Percentiles rank a stretch among this genome's conserved stretches.
Evolutionary conservation across 768 basidiomycete genomes (phyloP).

Genomic region (Russula sp.): DNA sequence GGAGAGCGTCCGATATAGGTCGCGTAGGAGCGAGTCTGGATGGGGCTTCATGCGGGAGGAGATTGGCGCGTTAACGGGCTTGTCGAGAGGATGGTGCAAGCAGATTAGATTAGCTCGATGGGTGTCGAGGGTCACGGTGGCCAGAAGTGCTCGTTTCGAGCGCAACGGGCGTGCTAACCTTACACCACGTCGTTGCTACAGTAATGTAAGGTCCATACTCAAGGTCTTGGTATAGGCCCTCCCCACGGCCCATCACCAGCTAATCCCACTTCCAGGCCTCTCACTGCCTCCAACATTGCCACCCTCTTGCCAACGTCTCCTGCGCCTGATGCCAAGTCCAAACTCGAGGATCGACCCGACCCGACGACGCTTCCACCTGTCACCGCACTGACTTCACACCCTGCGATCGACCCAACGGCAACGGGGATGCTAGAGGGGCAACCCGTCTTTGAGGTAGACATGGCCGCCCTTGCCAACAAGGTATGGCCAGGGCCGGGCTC

Average conservation of each 20-base stretch:
- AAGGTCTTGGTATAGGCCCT: conserved; percentile 31
- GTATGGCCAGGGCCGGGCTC: conserved; percentile 90
- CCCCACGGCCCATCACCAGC: conserved; percentile 61
- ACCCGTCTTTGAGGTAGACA: conserved; percentile 80
- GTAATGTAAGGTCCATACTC: background rate
- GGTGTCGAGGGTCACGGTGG: no score
- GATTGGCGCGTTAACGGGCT: no score
- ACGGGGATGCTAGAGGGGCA: conserved; percentile 66
- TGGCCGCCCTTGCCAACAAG: conserved; percentile 69
- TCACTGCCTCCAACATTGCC: conserved; percentile 19
- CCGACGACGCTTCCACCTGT: conserved; percentile 58
- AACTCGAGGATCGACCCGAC: conserved; percentile 51
- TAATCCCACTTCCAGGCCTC: conserved; percentile 20
- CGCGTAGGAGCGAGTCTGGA: no score
- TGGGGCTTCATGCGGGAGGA: no score
- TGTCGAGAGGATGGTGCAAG: no score
- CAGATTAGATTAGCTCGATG: no score
- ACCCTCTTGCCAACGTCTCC: conserved; percentile 4
- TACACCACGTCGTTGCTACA: no score
- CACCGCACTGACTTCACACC: conserved; percentile 72
- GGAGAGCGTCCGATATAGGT: no score
- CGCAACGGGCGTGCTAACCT: no score
- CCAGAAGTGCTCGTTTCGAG: no score
- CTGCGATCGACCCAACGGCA: conserved; percentile 61
- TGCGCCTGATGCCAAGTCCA: conserved; percentile 12